Evolutionary conservation across 208 protist genomes (phyloP).

Genomic region (Zelonia costaricensis): DNA sequence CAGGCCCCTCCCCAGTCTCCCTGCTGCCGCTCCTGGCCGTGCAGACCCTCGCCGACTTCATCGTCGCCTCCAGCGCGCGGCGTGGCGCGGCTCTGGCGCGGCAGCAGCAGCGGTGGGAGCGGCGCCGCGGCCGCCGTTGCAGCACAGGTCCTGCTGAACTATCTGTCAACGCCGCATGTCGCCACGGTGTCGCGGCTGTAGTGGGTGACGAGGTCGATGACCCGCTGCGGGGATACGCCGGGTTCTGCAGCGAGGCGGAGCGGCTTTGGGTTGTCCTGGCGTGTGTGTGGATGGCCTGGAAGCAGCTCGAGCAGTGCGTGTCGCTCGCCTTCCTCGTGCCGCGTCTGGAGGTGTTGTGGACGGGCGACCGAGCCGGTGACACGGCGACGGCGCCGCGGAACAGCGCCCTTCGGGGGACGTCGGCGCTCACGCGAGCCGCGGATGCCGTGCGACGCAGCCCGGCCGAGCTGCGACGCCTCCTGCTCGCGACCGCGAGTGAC

Average conservation of each 20-base stretch:
- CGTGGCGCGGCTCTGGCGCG: conserved; percentile 1
- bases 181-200: neutral
- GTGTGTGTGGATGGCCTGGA: conserved; percentile 38
- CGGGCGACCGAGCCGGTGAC: neutral
- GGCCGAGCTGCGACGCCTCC: too few relatives aligned
- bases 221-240: neutral
- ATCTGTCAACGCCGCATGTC: neutral
- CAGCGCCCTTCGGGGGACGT: too few relatives aligned
- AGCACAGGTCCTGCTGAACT: neutral
- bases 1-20: neutral
- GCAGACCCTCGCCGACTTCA: conserved; percentile 9
- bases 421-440: too few relatives aligned
- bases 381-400: neutral
- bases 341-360: conserved; percentile 6
- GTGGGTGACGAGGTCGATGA: neutral
- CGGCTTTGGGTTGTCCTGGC: conserved; percentile 36
- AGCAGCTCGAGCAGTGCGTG: conserved; percentile 25
- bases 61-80: conserved; percentile 5
- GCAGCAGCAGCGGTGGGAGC: conserved; percentile 4
- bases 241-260: conserved; percentile 21
- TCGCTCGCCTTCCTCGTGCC: conserved; percentile 2
- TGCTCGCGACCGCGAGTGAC: too few relatives aligned
- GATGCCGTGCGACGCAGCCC: too few relatives aligned
- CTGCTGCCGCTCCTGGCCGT: conserved; percentile 10
- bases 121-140: neutral